Conservation (phyloP, 2,329 filamentous ascomycete species). For the Emergomyces orientalis region DNA sequence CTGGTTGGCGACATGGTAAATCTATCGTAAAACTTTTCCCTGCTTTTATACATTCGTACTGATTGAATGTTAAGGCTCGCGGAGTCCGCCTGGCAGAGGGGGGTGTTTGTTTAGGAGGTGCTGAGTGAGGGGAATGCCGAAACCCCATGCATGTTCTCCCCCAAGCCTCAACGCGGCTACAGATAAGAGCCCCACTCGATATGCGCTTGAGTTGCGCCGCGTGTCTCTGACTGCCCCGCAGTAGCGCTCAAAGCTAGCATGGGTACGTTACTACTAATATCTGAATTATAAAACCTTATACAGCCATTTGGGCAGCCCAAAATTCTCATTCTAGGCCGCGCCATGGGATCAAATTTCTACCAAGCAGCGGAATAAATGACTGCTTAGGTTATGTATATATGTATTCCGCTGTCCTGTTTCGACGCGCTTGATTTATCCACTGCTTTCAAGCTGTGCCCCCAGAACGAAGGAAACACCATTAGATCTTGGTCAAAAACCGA, state of each 20-base stretch:
- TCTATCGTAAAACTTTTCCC: neutral
- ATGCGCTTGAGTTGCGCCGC: neutral
- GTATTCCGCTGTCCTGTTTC: neutral
- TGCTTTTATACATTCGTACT: neutral
- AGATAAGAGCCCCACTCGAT: neutral
- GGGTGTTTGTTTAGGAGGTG: neutral
- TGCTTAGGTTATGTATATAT: neutral
- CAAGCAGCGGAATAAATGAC: neutral
- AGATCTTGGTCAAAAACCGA: neutral
- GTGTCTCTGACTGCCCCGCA: too few species aligned
- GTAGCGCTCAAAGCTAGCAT: neutral
- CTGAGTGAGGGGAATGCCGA: neutral
- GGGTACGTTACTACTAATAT: neutral
- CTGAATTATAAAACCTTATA: neutral
- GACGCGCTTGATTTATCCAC: neutral
- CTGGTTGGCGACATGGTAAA: neutral
- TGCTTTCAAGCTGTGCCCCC: neutral
- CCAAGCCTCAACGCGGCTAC: neutral
- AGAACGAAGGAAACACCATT: neutral
- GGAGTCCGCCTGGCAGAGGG: neutral
- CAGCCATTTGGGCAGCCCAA: neutral
- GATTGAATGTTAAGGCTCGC: neutral
- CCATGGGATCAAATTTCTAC: neutral
- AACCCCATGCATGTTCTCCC: neutral
- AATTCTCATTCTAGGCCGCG: neutral